phyloP scores from a whole-genome alignment of 106 monocot species.

The Chionographis japonica region DNA sequence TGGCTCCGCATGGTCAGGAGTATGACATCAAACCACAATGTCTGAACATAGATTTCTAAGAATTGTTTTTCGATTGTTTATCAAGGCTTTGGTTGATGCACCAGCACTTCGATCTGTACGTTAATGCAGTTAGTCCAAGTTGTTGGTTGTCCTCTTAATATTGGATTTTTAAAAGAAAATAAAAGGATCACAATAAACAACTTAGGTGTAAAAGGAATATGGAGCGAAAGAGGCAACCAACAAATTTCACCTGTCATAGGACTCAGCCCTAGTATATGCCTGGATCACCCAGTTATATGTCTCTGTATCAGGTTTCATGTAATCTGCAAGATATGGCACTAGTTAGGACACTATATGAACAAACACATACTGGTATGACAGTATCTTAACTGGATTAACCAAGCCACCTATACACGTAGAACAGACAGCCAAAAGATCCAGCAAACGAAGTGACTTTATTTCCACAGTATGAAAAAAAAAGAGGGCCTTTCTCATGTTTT shows the following conservation, averaged over 20 bases:
- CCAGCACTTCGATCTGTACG: no score
- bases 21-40: no score
- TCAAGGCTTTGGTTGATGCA: no score
- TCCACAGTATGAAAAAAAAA: neutral
- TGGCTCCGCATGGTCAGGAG: no score
- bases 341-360: neutral
- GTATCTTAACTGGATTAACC: no score
- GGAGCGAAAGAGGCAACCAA: neutral
- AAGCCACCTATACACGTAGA: no score
- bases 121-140: no score
- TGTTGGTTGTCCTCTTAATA: no score
- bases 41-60: no score
- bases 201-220: neutral
- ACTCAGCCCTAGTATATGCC: conserved; percentile 90
- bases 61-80: no score
- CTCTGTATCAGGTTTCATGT: conserved; percentile 93
- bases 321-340: conserved; percentile 40
- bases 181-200: neutral
- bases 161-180: neutral
- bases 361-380: neutral
- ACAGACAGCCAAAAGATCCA: no score
- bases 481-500: neutral
- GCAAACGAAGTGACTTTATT: no score
- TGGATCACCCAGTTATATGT: conserved; percentile 96
- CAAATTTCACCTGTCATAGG: conserved; percentile 77